Conservation (phyloP, 2,329 filamentous ascomycete genomes). For the Fusarium odoratissimum region DNA sequence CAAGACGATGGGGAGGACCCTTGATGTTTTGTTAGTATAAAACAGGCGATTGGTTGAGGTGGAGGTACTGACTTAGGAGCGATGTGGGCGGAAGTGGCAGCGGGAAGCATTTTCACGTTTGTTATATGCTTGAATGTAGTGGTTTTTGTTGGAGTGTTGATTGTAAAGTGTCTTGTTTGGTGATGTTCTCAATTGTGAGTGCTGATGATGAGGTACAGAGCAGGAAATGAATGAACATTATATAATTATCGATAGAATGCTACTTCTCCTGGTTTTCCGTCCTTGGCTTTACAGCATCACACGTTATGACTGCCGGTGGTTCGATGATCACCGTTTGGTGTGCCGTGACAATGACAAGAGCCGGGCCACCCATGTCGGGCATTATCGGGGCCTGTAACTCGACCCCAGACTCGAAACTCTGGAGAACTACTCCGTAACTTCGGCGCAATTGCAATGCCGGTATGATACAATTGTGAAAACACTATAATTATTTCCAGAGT, state of each 20-base stretch:
- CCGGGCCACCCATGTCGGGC: conserved; percentile 29
- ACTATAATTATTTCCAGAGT: background rate
- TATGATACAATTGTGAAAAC: background rate
- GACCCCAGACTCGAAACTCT: conserved; percentile 13
- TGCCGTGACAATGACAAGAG: conserved; percentile 19
- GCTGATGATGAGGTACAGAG: background rate
- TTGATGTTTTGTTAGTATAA: background rate
- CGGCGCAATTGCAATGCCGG: background rate
- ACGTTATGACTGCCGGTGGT: conserved; percentile 39
- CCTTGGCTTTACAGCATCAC: conserved; percentile 9
- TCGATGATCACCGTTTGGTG: conserved; percentile 37
- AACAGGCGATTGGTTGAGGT: rapidly evolving
- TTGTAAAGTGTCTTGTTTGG: background rate
- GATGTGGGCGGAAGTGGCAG: conserved; percentile 9
- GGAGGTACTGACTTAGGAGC: conserved; percentile 30
- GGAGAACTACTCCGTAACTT: conserved; percentile 7
- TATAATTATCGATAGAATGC: conserved; percentile 18
- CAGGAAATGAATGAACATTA: conserved; percentile 4
- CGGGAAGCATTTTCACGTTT: conserved; percentile 35
- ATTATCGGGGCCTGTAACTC: conserved; percentile 22
- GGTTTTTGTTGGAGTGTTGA: background rate
- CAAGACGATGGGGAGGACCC: conserved; percentile 38
- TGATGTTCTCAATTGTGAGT: background rate
- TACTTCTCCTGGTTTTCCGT: conserved; percentile 4
- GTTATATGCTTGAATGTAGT: background rate